These are phyloP conservation scores for Pugionium cornutum DNA, from an alignment of 345 rosid species.

Conservation along the genomic window DNA sequence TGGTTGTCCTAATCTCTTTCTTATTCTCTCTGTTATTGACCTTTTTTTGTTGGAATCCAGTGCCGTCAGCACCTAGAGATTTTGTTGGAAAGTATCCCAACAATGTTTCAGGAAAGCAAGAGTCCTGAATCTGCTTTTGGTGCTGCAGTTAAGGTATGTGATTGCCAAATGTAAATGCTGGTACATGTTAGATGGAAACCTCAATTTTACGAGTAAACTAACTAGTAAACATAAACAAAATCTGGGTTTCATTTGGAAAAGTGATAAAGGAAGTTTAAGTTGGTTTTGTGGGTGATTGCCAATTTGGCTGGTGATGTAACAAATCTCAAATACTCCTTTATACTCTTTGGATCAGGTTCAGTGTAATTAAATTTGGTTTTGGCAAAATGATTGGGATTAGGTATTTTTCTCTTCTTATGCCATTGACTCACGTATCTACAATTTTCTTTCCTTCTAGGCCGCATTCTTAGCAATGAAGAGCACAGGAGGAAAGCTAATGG, in stretches of 20 bases:
- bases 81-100: slow-evolving; percentile 90
- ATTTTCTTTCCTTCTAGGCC: slow-evolving; percentile 54
- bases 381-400: slow-evolving; percentile 8
- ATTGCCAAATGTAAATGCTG: slow-evolving; percentile 20
- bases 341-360: slow-evolving; percentile 1
- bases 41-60: slow-evolving; percentile 47
- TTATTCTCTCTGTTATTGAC: slow-evolving; percentile 19
- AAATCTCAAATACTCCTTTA: neutral
- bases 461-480: slow-evolving; percentile 93
- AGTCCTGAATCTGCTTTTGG: slow-evolving; percentile 97
- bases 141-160: slow-evolving; percentile 87
- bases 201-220: neutral
- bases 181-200: slow-evolving; percentile 5
- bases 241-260: slow-evolving; percentile 9
- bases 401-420: slow-evolving; percentile 2
- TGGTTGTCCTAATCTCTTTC: neutral
- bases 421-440: slow-evolving; percentile 18
- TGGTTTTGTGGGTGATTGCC: slow-evolving; percentile 24
- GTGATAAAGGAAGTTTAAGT: slow-evolving; percentile 3
- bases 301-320: slow-evolving; percentile 8
- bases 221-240: slow-evolving; percentile 4
- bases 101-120: slow-evolving; percentile 82
- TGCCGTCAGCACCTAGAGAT: slow-evolving; percentile 95
- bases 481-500: slow-evolving; percentile 92
- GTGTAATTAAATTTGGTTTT: neutral